These are phyloP conservation scores for Fusarium brachygibbosum DNA, from an alignment of 2,329 filamentous ascomycete species.

Conservation along the genomic window DNA sequence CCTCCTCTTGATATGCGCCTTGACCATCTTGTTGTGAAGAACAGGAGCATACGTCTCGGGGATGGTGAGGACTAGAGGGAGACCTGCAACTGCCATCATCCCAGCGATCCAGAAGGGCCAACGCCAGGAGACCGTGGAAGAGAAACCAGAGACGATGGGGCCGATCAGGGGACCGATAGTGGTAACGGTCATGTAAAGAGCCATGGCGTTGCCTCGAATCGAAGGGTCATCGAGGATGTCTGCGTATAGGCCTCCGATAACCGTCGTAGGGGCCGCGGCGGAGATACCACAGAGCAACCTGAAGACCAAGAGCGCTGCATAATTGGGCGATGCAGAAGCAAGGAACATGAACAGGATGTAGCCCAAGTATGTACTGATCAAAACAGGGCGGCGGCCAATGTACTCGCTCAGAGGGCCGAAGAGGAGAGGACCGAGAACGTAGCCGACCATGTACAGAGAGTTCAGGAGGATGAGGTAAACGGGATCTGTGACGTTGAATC, in stretches of 20 bases:
- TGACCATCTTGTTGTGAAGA: conserved; percentile 63
- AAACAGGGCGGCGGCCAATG: conserved; percentile 52
- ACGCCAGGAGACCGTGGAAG: conserved; percentile 59
- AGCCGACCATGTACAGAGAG: conserved; percentile 55
- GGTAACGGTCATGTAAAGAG: conserved; percentile 55
- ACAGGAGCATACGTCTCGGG: conserved; percentile 65
- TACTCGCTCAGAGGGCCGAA: conserved; percentile 55
- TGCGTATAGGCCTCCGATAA: conserved; percentile 53
- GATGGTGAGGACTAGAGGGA: conserved; percentile 54
- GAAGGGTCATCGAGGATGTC: conserved; percentile 53
- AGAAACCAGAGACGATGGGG: conserved; percentile 65
- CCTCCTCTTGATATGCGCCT: conserved; percentile 62
- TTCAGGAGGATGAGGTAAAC: conserved; percentile 53
- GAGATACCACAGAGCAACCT: conserved; percentile 54
- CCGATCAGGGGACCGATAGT: conserved; percentile 59
- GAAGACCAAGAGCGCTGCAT: conserved; percentile 59
- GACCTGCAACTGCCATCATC: conserved; percentile 47
- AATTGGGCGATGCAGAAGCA: conserved; percentile 59
- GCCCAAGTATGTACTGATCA: conserved; percentile 53
- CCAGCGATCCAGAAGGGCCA: conserved; percentile 59
- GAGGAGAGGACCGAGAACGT: conserved; percentile 53
- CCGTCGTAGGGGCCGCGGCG: conserved; percentile 53
- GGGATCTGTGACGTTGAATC: conserved; percentile 47
- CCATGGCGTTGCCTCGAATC: conserved; percentile 51
- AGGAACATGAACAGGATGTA: conserved; percentile 54